Evolutionary conservation across 2,329 filamentous ascomycete species (phyloP).

Genomic region (Paramyrothecium roridum): DNA sequence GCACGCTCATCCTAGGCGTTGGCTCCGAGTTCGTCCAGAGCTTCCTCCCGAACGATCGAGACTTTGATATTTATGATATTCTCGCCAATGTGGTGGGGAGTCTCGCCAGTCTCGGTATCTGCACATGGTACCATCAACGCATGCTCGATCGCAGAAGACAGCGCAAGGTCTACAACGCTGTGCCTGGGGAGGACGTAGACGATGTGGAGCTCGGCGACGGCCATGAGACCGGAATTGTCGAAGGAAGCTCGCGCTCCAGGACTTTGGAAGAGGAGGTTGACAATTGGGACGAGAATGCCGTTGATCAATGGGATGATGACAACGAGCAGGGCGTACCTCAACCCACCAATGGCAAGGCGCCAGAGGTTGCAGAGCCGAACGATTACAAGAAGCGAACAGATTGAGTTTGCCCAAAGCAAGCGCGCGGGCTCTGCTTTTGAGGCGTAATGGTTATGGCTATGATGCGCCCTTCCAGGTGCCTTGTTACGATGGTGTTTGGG

Average conservation of each 20-base stretch:
- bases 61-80: conserved; percentile 79
- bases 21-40: conserved; percentile 75
- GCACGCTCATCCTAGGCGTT: conserved; percentile 68
- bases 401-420: conserved; percentile 9
- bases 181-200: conserved; percentile 60
- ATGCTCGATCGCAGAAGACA: conserved; percentile 87
- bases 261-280: conserved; percentile 79
- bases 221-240: conserved; percentile 65
- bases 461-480: no score
- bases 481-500: no score
- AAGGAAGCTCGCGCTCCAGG: conserved; percentile 25
- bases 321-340: conserved; percentile 25
- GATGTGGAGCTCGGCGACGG: conserved; percentile 73
- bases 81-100: conserved; percentile 84
- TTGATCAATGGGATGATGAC: conserved; percentile 56
- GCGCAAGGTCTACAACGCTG: conserved; percentile 67
- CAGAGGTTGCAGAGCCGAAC: conserved; percentile 21
- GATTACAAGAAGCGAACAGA: conserved; percentile 30
- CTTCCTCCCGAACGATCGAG: conserved; percentile 68
- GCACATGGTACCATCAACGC: conserved; percentile 89
- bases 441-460: no score
- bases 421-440: neutral
- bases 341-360: conserved; percentile 11
- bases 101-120: conserved; percentile 66
- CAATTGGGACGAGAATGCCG: conserved; percentile 86